Base-by-base conservation (phyloP, 108 stramenopile species). In the Heterococcus sp. region DNA sequence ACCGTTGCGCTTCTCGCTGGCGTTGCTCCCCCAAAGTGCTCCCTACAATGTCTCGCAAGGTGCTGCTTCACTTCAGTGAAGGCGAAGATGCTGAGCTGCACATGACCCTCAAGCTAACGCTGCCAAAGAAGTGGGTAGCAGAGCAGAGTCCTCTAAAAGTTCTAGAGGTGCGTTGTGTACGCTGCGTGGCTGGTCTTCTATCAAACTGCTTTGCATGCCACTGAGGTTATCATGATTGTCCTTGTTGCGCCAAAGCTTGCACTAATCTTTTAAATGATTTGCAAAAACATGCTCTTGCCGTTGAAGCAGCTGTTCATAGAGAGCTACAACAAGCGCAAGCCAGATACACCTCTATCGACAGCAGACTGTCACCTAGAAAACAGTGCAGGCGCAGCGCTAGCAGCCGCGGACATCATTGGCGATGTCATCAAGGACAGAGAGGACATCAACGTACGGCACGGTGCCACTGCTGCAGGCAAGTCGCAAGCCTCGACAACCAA, bases 51-150 rank as follows among this genome's bases (percentile, higher is more conserved):
- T 58, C 46, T 58, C 46, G 46, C 46, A 88, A 88, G 65, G 76
- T 88, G 21, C 84, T 87, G 38, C 73, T 88, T 1, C 87, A 88
- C 74, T 87, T 79, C 29, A 86, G 87, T 35, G 84, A 87, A 33
- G 86, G 73, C 1, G 38, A 75, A 26, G 82, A 86, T 72, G 76
- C 83, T 11, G 71, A 69, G 35, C 76, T 66, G 2, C 71, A 77
- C 64, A 77, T 84, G 35, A 88, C 86, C 0, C 75, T 83, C 2
- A 88, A 88, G 76, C 75, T 88, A 2, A 86, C 85, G n/a, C 76
- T 88, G 28, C 87, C 87, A 4, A 87, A 84, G 78, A 84, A 72
- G 33, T 88, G 87, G 87, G 84, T 38, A 28, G 46, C 46, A 21
- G 83, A 37, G 32, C 37, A 84, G 79, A 69, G 76, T 31, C 78